Conservation (phyloP, 2,329 filamentous ascomycete genomes). For the Dactylellina sp. region DNA sequence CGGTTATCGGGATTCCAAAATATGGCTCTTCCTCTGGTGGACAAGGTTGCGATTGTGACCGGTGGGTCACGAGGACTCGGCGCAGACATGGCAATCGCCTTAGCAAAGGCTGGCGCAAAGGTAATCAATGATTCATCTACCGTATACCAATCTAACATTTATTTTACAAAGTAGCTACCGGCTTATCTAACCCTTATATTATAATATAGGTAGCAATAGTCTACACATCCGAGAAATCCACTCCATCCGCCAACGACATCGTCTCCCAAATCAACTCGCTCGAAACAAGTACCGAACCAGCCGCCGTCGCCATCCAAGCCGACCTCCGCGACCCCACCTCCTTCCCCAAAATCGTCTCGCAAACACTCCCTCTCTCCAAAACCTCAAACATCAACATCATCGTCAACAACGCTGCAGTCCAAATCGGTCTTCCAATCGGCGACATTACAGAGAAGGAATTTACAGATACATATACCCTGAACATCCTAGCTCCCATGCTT, state of each 20-base stretch:
- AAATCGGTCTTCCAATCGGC: slow-evolving; percentile 63
- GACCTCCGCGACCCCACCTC: slow-evolving; percentile 58
- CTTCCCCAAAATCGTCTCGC: slow-evolving; percentile 62
- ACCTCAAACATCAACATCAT: slow-evolving; percentile 62
- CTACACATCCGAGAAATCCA: slow-evolving; percentile 38
- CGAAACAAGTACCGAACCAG: slow-evolving; percentile 20
- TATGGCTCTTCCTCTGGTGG: slow-evolving; percentile 29
- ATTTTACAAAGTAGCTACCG: too few species aligned
- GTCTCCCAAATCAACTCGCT: slow-evolving; percentile 49
- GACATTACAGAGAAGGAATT: slow-evolving; percentile 68
- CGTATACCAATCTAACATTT: neutral
- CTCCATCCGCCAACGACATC: slow-evolving; percentile 15
- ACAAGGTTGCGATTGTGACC: slow-evolving; percentile 50
- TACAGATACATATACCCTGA: slow-evolving; percentile 70
- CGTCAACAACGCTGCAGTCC: slow-evolving; percentile 63
- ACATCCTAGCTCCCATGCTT: slow-evolving; percentile 70
- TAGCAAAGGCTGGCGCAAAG: slow-evolving; percentile 51
- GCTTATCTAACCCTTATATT: neutral
- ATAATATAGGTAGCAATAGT: slow-evolving; percentile 43
- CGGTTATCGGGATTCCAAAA: too few species aligned
- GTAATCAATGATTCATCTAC: slow-evolving; percentile 10
- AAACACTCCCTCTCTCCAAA: slow-evolving; percentile 59
- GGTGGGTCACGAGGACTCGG: slow-evolving; percentile 48
- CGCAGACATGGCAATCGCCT: slow-evolving; percentile 36
- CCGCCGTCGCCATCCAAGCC: slow-evolving; percentile 56